Conservation (phyloP, 441 rosid genomes). For the Croton setiger region DNA sequence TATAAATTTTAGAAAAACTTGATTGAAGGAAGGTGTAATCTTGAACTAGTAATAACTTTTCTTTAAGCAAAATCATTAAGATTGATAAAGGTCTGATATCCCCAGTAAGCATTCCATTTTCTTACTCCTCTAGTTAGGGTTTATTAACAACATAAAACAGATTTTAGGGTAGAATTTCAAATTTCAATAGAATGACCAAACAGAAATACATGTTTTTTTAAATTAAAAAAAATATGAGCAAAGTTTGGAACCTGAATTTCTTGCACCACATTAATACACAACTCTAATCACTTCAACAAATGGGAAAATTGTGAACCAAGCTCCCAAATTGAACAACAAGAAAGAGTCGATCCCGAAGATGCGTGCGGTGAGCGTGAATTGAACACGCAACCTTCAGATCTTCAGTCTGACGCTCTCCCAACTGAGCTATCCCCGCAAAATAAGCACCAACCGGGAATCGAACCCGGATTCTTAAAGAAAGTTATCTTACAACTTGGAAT, state of each 20-base stretch:
- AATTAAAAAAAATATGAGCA: not conserved
- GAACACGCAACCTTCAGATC: slow-evolving; percentile 81
- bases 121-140: not conserved
- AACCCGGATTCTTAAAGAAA: slow-evolving; percentile 3
- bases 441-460: slow-evolving; percentile 27
- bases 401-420: slow-evolving; percentile 97
- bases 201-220: not conserved
- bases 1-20: not conserved
- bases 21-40: not conserved
- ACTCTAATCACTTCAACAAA: not conserved
- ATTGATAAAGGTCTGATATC: not conserved
- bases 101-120: not conserved
- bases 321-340: slow-evolving; percentile 16
- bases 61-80: not conserved
- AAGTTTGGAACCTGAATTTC: not conserved
- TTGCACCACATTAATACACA: not conserved
- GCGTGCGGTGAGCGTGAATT: slow-evolving; percentile 47
- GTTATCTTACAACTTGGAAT: not conserved
- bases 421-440: slow-evolving; percentile 76
- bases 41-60: not conserved
- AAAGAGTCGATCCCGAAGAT: slow-evolving; percentile 35
- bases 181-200: not conserved
- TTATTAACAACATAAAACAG: not conserved
- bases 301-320: not conserved
- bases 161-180: not conserved